Evolutionary conservation across 2,329 filamentous ascomycete genomes (phyloP), one percentile per base, ranked within the genome.

Genomic region (Calycina herbarum): DNA sequence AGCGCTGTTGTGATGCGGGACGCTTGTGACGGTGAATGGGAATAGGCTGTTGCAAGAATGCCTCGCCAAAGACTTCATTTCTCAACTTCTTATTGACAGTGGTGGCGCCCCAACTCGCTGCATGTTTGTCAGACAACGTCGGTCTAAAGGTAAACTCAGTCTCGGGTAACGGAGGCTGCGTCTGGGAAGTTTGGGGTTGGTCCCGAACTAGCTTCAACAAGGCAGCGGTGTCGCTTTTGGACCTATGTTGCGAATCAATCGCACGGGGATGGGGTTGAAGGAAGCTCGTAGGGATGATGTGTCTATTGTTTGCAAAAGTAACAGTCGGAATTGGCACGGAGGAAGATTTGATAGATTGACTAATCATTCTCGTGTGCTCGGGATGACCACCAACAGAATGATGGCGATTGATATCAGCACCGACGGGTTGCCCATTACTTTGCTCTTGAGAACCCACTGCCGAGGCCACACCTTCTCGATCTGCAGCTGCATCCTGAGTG

Each of bases 31-130:
- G 89, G 72, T 94, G 92, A 72, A 89, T 81, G n/a, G 92, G 89
- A 67, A 97, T 91, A 0, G 91, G 88, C 62, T 93, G 90, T 66
- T 93, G 92, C 56, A 93, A 82, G 74, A 97, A 97, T 0, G 94
- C 94, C 75, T 97, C 94, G 48, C 93, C 92, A 74, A 97, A 90
- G 0, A 97, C 93, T 76, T 96, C 92, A 75, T 96, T 94, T 66
- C 94, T 89, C 48, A 98, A 79, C 66, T 89, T 88, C 72, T 91
- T 90, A 76, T 98, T 98, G 66, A 97, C 91, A 27, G 90, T 94
- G 0, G 94, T 97, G 17, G 93, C 93, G 7, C 94, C 94, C 94
- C 94, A 97, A 73, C 87, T 89, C 70, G 86, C 86, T 7, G 86
- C 84, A 72, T 84, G 82, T 24, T 84, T 81, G 56, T 86, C 82